phyloP scores from a whole-genome alignment of 208 protist species.

The Leishmania major region DNA sequence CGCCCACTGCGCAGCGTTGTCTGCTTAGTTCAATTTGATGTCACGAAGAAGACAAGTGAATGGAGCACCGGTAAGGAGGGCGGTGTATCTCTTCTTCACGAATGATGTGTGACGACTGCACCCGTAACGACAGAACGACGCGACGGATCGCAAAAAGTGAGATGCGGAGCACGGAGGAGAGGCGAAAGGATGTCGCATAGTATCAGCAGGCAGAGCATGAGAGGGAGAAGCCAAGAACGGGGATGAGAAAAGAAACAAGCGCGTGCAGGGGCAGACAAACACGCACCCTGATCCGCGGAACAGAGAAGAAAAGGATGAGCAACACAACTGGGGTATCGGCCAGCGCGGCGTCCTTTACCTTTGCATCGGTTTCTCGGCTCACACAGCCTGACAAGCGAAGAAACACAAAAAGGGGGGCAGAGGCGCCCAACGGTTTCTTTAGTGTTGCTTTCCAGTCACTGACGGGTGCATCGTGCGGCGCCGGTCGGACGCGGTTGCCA shows the following conservation, averaged over 20 bases:
- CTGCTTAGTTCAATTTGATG: not conserved
- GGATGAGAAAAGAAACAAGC: not conserved
- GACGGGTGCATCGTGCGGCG: not conserved
- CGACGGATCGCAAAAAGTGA: not conserved
- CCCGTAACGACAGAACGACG: not conserved
- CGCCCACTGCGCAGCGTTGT: not conserved
- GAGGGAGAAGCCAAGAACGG: not conserved
- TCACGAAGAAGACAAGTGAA: not conserved
- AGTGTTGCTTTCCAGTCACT: not conserved
- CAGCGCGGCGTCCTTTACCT: not conserved
- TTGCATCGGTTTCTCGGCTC: not conserved
- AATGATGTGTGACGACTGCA: not conserved
- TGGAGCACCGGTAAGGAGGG: not conserved
- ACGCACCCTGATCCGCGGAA: not conserved
- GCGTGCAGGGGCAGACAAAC: not conserved
- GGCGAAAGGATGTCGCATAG: not conserved
- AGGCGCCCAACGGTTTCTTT: no score
- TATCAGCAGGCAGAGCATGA: not conserved
- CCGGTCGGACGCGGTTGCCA: no score
- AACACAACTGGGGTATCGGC: not conserved
- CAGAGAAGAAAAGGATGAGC: not conserved
- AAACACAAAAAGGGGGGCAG: not conserved
- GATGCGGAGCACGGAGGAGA: not conserved
- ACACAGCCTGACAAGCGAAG: not conserved
- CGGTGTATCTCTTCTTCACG: not conserved